A percentile compares a stretch with the other conserved stretches of the same genome.
Evolutionary conservation across 2,329 filamentous ascomycete species (phyloP).

Genomic region (Didymella lethalis): DNA sequence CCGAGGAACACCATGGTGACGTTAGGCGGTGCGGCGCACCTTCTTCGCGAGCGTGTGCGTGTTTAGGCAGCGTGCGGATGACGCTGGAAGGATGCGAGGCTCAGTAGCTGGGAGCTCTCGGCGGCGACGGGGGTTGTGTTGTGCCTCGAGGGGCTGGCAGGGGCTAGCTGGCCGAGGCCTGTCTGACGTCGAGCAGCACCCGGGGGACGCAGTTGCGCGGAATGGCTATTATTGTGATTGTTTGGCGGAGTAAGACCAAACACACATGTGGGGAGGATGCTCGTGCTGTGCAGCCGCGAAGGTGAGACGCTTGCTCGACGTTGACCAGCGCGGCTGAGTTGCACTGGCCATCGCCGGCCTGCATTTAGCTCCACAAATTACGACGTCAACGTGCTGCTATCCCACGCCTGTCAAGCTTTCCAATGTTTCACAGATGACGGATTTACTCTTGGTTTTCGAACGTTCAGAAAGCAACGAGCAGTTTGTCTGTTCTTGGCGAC

Average conservation of each 20-base stretch:
- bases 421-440: conserved; percentile 10
- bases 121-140: conserved; percentile 19
- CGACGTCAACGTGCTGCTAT: conserved; percentile 22
- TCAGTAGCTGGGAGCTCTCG: conserved; percentile 16
- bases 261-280: conserved; percentile 19
- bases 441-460: background rate
- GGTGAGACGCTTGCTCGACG: conserved; percentile 17
- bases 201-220: conserved; percentile 3
- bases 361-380: conserved; percentile 20
- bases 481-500: background rate
- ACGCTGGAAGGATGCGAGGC: conserved; percentile 15
- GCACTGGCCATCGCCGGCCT: conserved; percentile 15
- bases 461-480: background rate
- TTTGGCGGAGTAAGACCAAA: conserved; percentile 20
- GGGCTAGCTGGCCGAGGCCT: conserved; percentile 20
- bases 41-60: conserved; percentile 1
- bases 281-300: conserved; percentile 19
- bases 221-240: background rate
- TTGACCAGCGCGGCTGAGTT: conserved; percentile 11
- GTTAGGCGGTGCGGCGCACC: conserved; percentile 22
- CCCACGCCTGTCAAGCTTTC: conserved; percentile 17
- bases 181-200: conserved; percentile 10
- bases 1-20: conserved; percentile 84
- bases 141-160: conserved; percentile 20
- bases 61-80: conserved; percentile 15